Conservation (phyloP, 2,329 filamentous ascomycete species). For the Didymosphaeria variabile region DNA sequence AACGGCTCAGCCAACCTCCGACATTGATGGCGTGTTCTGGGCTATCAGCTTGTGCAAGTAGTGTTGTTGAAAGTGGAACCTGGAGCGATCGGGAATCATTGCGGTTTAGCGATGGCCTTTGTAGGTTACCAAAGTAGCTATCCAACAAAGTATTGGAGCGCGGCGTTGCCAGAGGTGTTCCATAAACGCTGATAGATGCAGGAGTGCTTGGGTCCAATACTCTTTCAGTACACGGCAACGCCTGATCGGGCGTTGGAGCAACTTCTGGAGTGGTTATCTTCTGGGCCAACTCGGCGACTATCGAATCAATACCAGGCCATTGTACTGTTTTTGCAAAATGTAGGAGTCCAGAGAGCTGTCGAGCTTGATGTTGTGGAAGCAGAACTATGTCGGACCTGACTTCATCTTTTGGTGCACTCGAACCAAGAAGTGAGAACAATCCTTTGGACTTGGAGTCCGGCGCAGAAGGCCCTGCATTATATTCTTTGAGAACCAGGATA, state of each 20-base stretch:
- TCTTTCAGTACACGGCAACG: conserved; percentile 30
- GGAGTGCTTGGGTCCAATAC: conserved; percentile 37
- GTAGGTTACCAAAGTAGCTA: conserved; percentile 47
- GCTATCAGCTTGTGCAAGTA: conserved; percentile 25
- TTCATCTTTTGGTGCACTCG: conserved; percentile 27
- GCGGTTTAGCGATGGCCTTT: conserved; percentile 36
- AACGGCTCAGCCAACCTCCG: conserved; percentile 64
- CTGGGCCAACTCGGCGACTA: conserved; percentile 49
- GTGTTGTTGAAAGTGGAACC: conserved; percentile 39
- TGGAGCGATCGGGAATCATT: conserved; percentile 41
- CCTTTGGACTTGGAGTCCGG: conserved; percentile 36
- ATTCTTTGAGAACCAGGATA: conserved; percentile 51
- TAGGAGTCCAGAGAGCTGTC: conserved; percentile 60
- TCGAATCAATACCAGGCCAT: conserved; percentile 57
- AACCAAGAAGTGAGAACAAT: conserved; percentile 39
- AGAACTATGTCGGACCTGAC: conserved; percentile 39
- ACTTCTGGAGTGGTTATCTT: conserved; percentile 43
- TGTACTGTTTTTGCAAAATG: conserved; percentile 60
- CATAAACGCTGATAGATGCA: conserved; percentile 47
- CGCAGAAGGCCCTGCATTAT: conserved; percentile 23
- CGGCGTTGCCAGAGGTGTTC: conserved; percentile 51
- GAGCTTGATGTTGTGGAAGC: conserved; percentile 45
- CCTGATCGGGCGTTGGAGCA: conserved; percentile 24
- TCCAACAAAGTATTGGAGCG: conserved; percentile 38
- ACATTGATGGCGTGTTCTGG: conserved; percentile 40